phyloP scores from a whole-genome alignment of 257 asterid genomes.

The Scutellaria minor region DNA sequence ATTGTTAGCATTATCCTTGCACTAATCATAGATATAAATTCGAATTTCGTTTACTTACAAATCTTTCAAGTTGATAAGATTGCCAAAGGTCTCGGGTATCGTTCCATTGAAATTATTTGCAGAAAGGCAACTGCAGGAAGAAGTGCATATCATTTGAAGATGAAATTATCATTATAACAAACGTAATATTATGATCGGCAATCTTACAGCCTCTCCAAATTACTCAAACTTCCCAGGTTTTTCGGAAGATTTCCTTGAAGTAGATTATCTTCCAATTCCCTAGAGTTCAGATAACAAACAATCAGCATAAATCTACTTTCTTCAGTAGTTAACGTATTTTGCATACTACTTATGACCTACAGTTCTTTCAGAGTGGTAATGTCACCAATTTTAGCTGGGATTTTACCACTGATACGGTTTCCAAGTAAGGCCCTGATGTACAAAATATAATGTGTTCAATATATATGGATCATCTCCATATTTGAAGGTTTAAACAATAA shows the following conservation, averaged over 20 bases:
- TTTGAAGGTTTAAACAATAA: neutral
- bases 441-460: neutral
- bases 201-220: slow-evolving; percentile 72
- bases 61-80: slow-evolving; percentile 71
- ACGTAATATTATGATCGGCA: slow-evolving; percentile 17
- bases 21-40: neutral
- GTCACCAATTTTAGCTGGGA: slow-evolving; percentile 77
- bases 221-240: slow-evolving; percentile 71
- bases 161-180: slow-evolving; percentile 2
- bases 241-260: slow-evolving; percentile 80
- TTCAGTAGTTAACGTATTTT: slow-evolving; percentile 21
- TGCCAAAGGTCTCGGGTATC: slow-evolving; percentile 62
- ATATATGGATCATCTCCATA: neutral
- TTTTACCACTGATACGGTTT: slow-evolving; percentile 70
- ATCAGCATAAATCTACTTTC: slow-evolving; percentile 30
- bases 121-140: slow-evolving; percentile 67
- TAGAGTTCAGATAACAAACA: slow-evolving; percentile 37
- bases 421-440: slow-evolving; percentile 69
- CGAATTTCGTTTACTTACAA: slow-evolving; percentile 62
- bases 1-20: neutral
- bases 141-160: slow-evolving; percentile 29
- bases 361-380: slow-evolving; percentile 64
- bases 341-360: slow-evolving; percentile 54
- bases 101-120: slow-evolving; percentile 80
- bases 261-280: slow-evolving; percentile 79